These are phyloP conservation scores for Vigna reflexopilosa DNA, from an alignment of 306 rosid genomes.

Conservation along the genomic window DNA sequence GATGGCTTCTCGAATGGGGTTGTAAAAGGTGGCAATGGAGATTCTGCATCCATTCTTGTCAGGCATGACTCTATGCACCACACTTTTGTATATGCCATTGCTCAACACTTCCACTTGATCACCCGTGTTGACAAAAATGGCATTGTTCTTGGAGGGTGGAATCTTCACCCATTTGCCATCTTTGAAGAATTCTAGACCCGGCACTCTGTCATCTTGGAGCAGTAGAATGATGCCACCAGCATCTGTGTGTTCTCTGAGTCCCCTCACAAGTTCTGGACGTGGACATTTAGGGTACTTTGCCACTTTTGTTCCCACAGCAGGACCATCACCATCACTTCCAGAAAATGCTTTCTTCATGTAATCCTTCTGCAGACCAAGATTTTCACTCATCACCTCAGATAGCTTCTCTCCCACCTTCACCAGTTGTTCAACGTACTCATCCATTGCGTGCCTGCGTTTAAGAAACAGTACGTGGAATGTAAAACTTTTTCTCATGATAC, in stretches of 20 bases:
- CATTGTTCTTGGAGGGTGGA: constrained; percentile 73
- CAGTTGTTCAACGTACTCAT: constrained; percentile 17
- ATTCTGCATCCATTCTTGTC: constrained; percentile 65
- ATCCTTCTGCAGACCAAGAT: constrained; percentile 61
- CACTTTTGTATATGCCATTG: constrained; percentile 62
- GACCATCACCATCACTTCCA: constrained; percentile 48
- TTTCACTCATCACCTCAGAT: constrained; percentile 49
- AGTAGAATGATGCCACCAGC: constrained; percentile 36
- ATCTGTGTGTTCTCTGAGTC: constrained; percentile 68
- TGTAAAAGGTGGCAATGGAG: constrained; percentile 77
- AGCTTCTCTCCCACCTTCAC: constrained; percentile 11
- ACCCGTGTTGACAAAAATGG: constrained; percentile 80
- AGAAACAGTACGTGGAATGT: too few species aligned
- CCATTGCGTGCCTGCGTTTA: constrained; percentile 8
- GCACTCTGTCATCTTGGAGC: constrained; percentile 75
- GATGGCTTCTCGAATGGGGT: constrained; percentile 63
- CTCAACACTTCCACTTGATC: constrained; percentile 75
- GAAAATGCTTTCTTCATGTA: constrained; percentile 59
- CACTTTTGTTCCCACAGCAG: constrained; percentile 79
- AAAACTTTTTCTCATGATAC: too few species aligned
- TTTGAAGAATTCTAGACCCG: constrained; percentile 61
- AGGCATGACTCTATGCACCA: constrained; percentile 71
- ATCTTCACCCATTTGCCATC: constrained; percentile 72
- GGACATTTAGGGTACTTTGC: constrained; percentile 73
- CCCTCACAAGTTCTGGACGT: constrained; percentile 56